Conservation (phyloP, 192 early-diverging fungal species). For the Jimgerdemannia flammicorona region DNA sequence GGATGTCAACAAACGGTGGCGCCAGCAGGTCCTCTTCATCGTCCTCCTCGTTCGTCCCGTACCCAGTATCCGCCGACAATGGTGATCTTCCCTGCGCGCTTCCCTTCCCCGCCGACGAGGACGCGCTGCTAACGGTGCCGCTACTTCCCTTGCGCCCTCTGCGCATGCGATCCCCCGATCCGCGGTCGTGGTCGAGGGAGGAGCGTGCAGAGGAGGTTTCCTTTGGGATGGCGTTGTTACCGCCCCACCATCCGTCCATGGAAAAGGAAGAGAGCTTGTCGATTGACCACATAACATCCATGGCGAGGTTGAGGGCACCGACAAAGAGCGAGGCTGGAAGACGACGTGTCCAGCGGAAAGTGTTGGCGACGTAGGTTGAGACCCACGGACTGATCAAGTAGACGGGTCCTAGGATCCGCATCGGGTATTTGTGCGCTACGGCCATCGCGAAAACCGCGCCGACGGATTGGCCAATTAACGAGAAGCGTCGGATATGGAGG, state of each 20-base stretch:
- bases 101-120: background rate
- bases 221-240: background rate
- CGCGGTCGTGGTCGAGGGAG: background rate
- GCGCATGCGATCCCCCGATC: background rate
- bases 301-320: slow-evolving; percentile 21
- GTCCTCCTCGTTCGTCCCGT: background rate
- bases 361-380: slow-evolving; percentile 29
- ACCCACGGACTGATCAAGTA: slow-evolving; percentile 36
- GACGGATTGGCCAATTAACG: slow-evolving; percentile 35
- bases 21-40: slow-evolving; percentile 29
- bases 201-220: background rate
- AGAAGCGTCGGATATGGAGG: slow-evolving; percentile 12
- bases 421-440: slow-evolving; percentile 17
- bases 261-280: slow-evolving; percentile 11
- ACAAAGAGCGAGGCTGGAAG: slow-evolving; percentile 26
- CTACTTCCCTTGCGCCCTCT: background rate
- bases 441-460: slow-evolving; percentile 39
- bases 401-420: slow-evolving; percentile 22
- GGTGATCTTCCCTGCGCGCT: background rate
- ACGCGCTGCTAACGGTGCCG: background rate
- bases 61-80: background rate
- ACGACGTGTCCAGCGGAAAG: slow-evolving; percentile 33
- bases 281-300: slow-evolving; percentile 34
- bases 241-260: background rate
- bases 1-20: slow-evolving; percentile 15